Base-by-base conservation (phyloP, 352 stramenopile species). In the Albugo candida region DNA sequence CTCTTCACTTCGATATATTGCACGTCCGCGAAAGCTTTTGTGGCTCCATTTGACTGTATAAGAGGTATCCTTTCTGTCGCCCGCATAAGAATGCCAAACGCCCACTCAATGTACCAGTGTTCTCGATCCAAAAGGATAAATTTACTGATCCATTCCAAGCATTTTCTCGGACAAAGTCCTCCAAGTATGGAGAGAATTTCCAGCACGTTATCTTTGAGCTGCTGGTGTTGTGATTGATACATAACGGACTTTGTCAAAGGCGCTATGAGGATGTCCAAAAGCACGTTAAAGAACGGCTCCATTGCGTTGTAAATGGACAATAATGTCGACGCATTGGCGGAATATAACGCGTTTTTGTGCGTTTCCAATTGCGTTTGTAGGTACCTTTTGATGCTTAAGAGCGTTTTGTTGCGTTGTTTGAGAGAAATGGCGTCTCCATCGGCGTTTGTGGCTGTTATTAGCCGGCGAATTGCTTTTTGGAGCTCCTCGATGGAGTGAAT, bases 51-150 rank as follows among this genome's bases (percentile, higher is more conserved):
- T 14, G 37, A 35, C 5, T 53, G 49, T 11, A 27, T 19, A 13
- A 41, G 50, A 5, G 67, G 67, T 31, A 81, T 49, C 3, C 45
- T 51, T 27, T 56, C 54, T 41, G 70, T 62, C 11, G 50, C 52
- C 43, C 71, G 61, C 17, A 65, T 43, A 44, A 79, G 36, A n/a
- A 77, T 41, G 10, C 51, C 41, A 16, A 55, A 69, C 36, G 55
- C 71, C 67, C 67, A 79, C 14, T 75, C 61, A 16, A 81, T 55
- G 11, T 75, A 55, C 64, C 64, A 77, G 10, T 49, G 51, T 17
- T 79, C 63, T 24, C 67, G 58, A 6, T 63, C 61, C 1, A 64
- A 18, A 18, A 67, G 54, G 11, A 49, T 47, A 36, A 70, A 60
- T 48, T 61, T 56, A 12, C 57, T 47, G 17, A 77, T 66, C 69